A percentile compares a stretch with the other conserved stretches of the same genome.
Evolutionary conservation across 768 basidiomycete species (phyloP).

Genomic region (Sarcodon sp.): DNA sequence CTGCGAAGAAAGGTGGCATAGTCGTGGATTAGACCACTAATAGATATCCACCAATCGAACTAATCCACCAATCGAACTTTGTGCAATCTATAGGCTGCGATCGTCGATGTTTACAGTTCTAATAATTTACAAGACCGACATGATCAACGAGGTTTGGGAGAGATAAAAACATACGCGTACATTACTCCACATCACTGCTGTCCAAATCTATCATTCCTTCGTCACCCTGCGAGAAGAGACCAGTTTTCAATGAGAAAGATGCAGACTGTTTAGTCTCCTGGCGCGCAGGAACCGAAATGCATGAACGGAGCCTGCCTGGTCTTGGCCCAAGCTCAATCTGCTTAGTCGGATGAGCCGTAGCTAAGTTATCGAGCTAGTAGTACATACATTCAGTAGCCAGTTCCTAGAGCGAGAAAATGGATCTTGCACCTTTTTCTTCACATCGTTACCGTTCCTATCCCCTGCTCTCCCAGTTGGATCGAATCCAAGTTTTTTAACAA

Average conservation of each 20-base stretch:
- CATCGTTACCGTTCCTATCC: constrained; percentile 27
- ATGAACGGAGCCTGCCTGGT: constrained; percentile 35
- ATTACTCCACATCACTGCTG: constrained; percentile 9
- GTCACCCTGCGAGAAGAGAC: constrained; percentile 1
- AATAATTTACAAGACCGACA: background rate
- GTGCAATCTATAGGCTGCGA: background rate
- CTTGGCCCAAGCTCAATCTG: constrained; percentile 48
- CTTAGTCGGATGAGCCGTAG: constrained; percentile 34
- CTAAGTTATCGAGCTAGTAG: constrained; percentile 41
- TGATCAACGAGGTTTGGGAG: no score
- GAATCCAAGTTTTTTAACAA: constrained; percentile 68
- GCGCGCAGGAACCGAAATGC: constrained; percentile 41
- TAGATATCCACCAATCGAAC: background rate
- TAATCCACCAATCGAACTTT: background rate
- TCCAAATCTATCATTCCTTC: constrained; percentile 13
- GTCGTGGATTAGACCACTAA: background rate
- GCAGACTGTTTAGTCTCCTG: constrained; percentile 19
- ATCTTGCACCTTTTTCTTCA: constrained; percentile 43
- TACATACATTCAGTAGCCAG: background rate
- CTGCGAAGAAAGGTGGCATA: background rate
- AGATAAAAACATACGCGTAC: background rate
- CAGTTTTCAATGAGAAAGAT: constrained; percentile 13
- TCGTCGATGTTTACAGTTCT: background rate
- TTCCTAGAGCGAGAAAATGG: background rate
- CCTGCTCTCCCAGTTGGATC: constrained; percentile 57